Evolutionary conservation across 371 early-diverging fungal species (phyloP).

Genomic region (Mucor sp.): DNA sequence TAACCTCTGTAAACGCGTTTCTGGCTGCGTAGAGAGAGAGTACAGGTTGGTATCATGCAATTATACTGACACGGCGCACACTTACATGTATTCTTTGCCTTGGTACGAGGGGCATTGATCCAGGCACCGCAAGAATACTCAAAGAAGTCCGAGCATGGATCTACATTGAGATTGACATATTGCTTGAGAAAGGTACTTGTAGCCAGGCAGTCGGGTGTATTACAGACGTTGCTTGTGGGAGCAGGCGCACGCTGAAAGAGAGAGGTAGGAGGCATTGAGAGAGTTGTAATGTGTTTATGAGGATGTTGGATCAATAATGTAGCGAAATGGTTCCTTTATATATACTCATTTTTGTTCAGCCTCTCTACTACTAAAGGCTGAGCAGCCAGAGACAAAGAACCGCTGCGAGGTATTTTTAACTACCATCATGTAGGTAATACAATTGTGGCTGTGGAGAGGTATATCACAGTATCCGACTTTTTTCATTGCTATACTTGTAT

Average conservation of each 20-base stretch:
- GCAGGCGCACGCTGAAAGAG: slow-evolving; percentile 1
- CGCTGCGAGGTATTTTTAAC: background rate
- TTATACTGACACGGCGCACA: no score
- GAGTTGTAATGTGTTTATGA: no score
- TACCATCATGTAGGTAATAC: background rate
- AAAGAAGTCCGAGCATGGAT: slow-evolving; percentile 49
- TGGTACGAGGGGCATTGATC: slow-evolving; percentile 30
- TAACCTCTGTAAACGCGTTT: background rate
- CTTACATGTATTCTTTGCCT: slow-evolving; percentile 19
- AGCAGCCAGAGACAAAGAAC: background rate
- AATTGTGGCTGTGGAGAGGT: background rate
- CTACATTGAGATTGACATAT: slow-evolving; percentile 30
- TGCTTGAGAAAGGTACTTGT: slow-evolving; percentile 39
- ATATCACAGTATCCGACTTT: background rate
- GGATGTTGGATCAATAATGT: background rate
- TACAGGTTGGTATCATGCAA: no score
- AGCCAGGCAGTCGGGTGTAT: slow-evolving; percentile 44
- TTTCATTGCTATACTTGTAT: background rate
- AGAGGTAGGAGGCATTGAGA: background rate
- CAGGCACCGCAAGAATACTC: slow-evolving; percentile 46
- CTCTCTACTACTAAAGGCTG: background rate
- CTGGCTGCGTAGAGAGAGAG: background rate
- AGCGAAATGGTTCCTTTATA: background rate
- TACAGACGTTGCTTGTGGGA: slow-evolving; percentile 28
- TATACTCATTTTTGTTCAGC: background rate